Conservation (phyloP, 495 filamentous ascomycete genomes). For the Podospora comata region DNA sequence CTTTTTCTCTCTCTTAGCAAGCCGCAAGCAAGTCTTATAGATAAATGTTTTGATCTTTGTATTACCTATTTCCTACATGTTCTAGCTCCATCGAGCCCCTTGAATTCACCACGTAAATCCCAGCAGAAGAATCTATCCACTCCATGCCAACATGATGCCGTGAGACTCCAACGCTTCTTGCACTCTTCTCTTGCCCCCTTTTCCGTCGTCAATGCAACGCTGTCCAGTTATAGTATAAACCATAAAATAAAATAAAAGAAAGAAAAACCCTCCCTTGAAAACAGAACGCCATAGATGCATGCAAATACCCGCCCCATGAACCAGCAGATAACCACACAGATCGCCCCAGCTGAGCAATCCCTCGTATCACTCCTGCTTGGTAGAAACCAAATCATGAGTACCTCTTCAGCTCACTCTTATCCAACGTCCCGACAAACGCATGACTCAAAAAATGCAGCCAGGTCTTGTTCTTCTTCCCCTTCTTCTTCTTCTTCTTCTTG, state of each 20-base stretch:
- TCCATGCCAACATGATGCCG: neutral
- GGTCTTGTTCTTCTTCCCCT: conserved; percentile 9
- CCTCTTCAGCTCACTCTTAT: conserved; percentile 56
- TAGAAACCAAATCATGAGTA: conserved; percentile 16
- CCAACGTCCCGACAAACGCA: conserved; percentile 73
- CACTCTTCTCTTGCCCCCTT: neutral
- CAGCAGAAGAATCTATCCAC: neutral
- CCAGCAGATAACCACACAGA: neutral
- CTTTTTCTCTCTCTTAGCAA: neutral
- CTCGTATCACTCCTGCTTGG: neutral
- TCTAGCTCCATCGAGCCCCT: neutral
- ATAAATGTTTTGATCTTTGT: neutral
- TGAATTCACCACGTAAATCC: neutral
- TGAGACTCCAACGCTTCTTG: neutral
- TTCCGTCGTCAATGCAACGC: neutral
- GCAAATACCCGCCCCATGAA: neutral
- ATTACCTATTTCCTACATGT: neutral
- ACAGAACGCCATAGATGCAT: neutral
- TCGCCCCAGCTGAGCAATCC: neutral
- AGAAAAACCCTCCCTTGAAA: neutral
- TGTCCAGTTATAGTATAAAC: neutral
- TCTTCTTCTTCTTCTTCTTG: neutral
- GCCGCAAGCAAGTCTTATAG: neutral
- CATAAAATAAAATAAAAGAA: no score
- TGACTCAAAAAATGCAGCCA: conserved; percentile 58